Evolutionary conservation across 1,284 basidiomycete species (phyloP), one percentile per base, ranked within the genome.

Genomic region (Tetrapyrgos nigripes): DNA sequence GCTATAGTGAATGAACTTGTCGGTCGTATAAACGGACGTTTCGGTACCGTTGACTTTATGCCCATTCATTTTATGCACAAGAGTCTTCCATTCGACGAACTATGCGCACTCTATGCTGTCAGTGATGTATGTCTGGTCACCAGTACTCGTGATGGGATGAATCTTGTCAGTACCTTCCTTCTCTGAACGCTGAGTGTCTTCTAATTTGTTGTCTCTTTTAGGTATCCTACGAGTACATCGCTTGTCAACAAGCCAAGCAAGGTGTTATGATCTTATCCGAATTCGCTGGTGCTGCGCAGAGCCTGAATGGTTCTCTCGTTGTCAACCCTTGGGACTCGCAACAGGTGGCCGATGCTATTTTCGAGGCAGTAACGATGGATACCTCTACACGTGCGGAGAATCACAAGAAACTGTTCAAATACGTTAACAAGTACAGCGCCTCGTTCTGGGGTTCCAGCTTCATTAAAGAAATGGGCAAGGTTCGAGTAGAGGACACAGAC

Each of bases 211-310:
- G 23, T 24, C 19, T 13, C 47, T 40, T 23, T 46, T 62, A 96
- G 95, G 95, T 98, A n/a, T 97, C 96, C 10, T 99, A 99, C 78
- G 97, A 99, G 75, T 99, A 99, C 75, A 92, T 98, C 68, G 96
- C 97, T 0, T 96, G 94, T 68, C 97, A 99, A 72, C 88, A 94
- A 68, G 88, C 92, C 55, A 85, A 91, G 17, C 94, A 98, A 68
- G 97, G 97, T 40, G 93, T 94, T 11, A 96, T 99, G 92, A 97
- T 99, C 70, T 83, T 99, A 9, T 98, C 96, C 61, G 97, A 99
- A 73, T 99, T 99, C 69, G 96, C 97, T 0, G 97, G 97, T 48
- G 97, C 97, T 2, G 97, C 97, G 9, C 97, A 99, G 78, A 94
- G 91, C 63, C 79, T 97, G 64, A 97, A 97, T 70, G 96, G 96